These are phyloP conservation scores for Diaporthe helianthi DNA, from an alignment of 2,329 filamentous ascomycete species.

Conservation along the genomic window DNA sequence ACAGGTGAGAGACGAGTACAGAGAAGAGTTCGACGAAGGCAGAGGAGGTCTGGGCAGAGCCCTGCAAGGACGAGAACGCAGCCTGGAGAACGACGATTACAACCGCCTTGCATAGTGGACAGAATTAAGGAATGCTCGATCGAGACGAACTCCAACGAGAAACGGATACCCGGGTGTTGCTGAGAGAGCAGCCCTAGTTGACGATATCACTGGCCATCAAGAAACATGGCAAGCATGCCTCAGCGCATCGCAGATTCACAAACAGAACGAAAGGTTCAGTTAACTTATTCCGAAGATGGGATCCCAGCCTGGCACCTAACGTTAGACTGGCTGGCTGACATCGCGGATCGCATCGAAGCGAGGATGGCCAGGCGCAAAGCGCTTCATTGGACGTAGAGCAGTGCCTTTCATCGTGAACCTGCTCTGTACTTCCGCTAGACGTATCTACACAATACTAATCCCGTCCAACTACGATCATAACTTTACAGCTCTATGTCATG, in stretches of 20 bases:
- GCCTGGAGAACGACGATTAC: conserved; percentile 65
- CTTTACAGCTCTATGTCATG: neutral
- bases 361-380: conserved; percentile 4
- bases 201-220: neutral
- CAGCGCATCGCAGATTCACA: neutral
- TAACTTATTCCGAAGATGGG: neutral
- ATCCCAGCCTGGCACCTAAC: neutral
- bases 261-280: neutral
- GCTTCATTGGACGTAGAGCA: conserved; percentile 1
- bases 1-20: conserved; percentile 89
- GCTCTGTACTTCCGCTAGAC: conserved; percentile 6
- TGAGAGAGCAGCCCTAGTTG: neutral
- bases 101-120: conserved; percentile 58
- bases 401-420: neutral
- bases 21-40: conserved; percentile 95
- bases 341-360: neutral
- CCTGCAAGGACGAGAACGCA: conserved; percentile 49
- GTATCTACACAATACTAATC: neutral
- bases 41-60: conserved; percentile 88
- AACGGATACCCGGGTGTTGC: neutral
- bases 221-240: neutral
- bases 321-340: neutral
- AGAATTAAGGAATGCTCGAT: conserved; percentile 2
- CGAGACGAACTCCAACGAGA: neutral
- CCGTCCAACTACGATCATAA: neutral